These are phyloP conservation scores for Agapanthus africanus DNA, from an alignment of 106 monocot species.

Conservation along the genomic window DNA sequence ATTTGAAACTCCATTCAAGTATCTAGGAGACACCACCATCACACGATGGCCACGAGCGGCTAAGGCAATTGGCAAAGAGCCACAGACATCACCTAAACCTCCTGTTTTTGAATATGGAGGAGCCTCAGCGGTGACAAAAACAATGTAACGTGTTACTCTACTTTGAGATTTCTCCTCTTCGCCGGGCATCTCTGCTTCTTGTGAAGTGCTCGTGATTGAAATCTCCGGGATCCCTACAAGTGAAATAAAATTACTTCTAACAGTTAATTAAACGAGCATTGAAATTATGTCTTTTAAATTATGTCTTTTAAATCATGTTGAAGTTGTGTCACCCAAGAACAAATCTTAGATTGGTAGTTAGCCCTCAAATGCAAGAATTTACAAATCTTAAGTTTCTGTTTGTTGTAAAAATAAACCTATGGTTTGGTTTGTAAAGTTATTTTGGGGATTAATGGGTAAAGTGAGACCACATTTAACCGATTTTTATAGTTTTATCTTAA, in stretches of 20 bases:
- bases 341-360: background rate
- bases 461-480: no score
- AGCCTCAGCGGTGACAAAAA: slow-evolving; percentile 64
- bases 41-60: slow-evolving; percentile 84
- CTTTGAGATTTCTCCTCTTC: slow-evolving; percentile 11
- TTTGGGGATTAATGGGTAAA: no score
- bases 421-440: no score
- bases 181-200: slow-evolving; percentile 7
- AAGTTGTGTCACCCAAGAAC: background rate
- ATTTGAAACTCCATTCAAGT: no score
- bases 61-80: no score
- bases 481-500: no score
- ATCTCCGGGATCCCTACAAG: background rate
- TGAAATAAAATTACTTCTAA: background rate
- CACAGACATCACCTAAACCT: no score
- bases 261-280: background rate
- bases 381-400: background rate
- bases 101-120: no score
- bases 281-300: no score
- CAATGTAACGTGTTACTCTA: slow-evolving; percentile 21
- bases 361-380: background rate
- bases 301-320: background rate
- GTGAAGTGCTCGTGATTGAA: background rate
- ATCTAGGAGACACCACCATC: no score
- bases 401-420: no score